Percentiles rank a stretch among this genome's conserved stretches.
Evolutionary conservation across 805 yeast species (phyloP).

Genomic region (Ogataea siamensis): DNA sequence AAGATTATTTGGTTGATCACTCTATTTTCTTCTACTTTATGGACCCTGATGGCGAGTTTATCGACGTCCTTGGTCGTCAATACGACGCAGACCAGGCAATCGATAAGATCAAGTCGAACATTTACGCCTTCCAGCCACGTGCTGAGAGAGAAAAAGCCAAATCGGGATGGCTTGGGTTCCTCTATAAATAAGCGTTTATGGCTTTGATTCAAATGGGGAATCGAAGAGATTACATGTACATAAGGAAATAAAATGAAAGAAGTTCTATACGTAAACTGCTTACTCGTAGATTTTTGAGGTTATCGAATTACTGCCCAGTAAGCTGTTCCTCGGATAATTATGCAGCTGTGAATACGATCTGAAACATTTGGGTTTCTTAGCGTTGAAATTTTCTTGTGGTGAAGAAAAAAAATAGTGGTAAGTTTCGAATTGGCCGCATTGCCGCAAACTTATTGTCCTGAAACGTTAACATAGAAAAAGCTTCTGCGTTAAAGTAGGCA

Average conservation of each 20-base stretch:
- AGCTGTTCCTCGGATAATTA: too few species aligned
- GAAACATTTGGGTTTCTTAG: too few species aligned
- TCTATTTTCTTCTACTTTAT: constrained; percentile 94
- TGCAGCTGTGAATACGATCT: too few species aligned
- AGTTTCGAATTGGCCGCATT: too few species aligned
- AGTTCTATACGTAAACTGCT: too few species aligned
- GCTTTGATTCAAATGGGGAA: constrained; percentile 1
- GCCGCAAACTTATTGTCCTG: too few species aligned
- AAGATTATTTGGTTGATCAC: constrained; percentile 95
- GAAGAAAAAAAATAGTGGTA: too few species aligned
- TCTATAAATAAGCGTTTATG: constrained; percentile 40
- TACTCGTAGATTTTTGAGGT: too few species aligned
- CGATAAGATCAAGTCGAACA: constrained; percentile 69
- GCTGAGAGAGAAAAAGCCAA: constrained; percentile 66
- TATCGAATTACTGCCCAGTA: too few species aligned
- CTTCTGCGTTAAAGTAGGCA: too few species aligned
- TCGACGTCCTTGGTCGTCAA: constrained; percentile 92
- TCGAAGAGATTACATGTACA: constrained; percentile 2
- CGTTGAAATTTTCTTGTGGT: too few species aligned
- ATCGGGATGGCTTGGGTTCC: constrained; percentile 56
- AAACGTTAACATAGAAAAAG: too few species aligned
- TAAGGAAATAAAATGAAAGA: not conserved
- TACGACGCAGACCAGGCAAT: constrained; percentile 77
- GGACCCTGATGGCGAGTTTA: constrained; percentile 98
- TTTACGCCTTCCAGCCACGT: constrained; percentile 71